A percentile compares a stretch with the other conserved stretches of the same genome.
Evolutionary conservation across 2,329 filamentous ascomycete species (phyloP).

Genomic region (Talaromyces sp.): DNA sequence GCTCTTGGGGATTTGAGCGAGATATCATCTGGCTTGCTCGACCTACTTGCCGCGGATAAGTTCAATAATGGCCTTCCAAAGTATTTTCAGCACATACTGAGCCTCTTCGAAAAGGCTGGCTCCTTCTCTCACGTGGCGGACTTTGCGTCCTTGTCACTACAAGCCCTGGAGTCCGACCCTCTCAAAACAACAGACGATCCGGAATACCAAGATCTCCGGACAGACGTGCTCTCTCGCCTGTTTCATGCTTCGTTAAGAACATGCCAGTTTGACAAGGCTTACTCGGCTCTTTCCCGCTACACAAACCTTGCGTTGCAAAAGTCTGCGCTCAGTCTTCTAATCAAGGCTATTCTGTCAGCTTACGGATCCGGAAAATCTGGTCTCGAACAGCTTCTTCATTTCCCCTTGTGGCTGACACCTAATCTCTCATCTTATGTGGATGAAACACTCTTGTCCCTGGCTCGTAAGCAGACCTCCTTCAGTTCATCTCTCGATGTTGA

Average conservation of each 20-base stretch:
- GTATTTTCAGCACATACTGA: slow-evolving; percentile 82
- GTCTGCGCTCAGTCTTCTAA: slow-evolving; percentile 64
- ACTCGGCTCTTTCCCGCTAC: slow-evolving; percentile 70
- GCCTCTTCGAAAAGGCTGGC: slow-evolving; percentile 72
- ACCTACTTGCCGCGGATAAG: slow-evolving; percentile 63
- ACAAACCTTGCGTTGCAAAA: slow-evolving; percentile 66
- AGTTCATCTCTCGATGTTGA: slow-evolving; percentile 37
- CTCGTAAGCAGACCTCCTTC: slow-evolving; percentile 63
- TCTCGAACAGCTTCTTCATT: slow-evolving; percentile 59
- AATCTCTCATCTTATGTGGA: slow-evolving; percentile 75
- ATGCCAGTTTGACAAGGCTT: slow-evolving; percentile 75
- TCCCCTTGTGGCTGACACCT: slow-evolving; percentile 62
- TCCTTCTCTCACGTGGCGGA: slow-evolving; percentile 77
- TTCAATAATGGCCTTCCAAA: slow-evolving; percentile 69
- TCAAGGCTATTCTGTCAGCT: slow-evolving; percentile 42
- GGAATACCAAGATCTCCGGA: slow-evolving; percentile 45
- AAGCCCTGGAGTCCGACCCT: slow-evolving; percentile 47
- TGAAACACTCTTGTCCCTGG: slow-evolving; percentile 66
- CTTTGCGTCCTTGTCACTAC: slow-evolving; percentile 70
- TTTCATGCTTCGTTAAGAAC: slow-evolving; percentile 78
- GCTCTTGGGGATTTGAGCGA: slow-evolving; percentile 41
- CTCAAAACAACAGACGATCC: slow-evolving; percentile 28
- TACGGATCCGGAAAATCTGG: slow-evolving; percentile 37
- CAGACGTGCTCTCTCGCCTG: slow-evolving; percentile 73
- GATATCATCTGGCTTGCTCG: slow-evolving; percentile 59